Conservation (phyloP, 257 asterid species). For the Jacaranda mimosifolia region DNA sequence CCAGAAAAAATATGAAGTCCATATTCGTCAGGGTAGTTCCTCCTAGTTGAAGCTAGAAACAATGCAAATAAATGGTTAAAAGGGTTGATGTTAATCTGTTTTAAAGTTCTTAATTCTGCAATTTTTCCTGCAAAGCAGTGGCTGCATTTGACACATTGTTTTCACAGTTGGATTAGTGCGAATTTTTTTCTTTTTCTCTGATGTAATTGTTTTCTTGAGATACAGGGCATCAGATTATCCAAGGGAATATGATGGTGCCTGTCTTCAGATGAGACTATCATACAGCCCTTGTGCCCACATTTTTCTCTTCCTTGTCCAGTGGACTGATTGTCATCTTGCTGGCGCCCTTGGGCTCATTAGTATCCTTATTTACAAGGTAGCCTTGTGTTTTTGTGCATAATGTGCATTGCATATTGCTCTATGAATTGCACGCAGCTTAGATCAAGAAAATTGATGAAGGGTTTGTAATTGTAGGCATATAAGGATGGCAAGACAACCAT, state of each 20-base stretch:
- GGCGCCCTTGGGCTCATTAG: constrained; percentile 88
- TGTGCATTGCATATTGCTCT: neutral
- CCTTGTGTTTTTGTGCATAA: constrained; percentile 10
- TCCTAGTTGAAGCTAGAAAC: neutral
- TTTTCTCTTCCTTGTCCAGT: constrained; percentile 84
- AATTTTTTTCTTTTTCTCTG: neutral
- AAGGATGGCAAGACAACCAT: constrained; percentile 86
- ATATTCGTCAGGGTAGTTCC: neutral
- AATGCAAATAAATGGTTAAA: neutral
- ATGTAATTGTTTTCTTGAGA: constrained; percentile 33
- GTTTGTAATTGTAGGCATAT: constrained; percentile 65
- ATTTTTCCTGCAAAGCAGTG: neutral
- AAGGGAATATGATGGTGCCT: constrained; percentile 74
- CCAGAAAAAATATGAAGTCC: neutral
- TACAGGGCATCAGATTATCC: constrained; percentile 89
- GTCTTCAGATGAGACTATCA: constrained; percentile 95
- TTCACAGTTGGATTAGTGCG: neutral
- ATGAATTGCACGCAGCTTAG: neutral
- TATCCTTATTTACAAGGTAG: constrained; percentile 83
- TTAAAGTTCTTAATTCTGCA: neutral
- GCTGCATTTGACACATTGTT: constrained; percentile 16
- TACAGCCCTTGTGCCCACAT: constrained; percentile 91
- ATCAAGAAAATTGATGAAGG: constrained; percentile 33
- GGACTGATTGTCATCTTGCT: constrained; percentile 94
- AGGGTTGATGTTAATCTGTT: constrained; percentile 1